A percentile compares a stretch with the other conserved stretches of the same genome.
phyloP scores from a whole-genome alignment of 306 rosid genomes.

The apple (Malus domestica) region ASM211411v1 NC_041805.1:5047001-5047500 shows the following conservation, averaged over 20 bases:
- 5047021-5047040: background rate
- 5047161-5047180: background rate
- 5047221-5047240: background rate
- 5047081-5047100: background rate
- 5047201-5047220: background rate
- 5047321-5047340: conserved; percentile 24
- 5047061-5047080: accelerated
- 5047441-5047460: conserved; percentile 57
- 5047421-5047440: conserved; percentile 51
- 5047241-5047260: background rate
- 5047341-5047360: conserved; percentile 42
- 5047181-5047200: background rate
- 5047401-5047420: conserved; percentile 72
- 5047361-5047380: conserved; percentile 74
- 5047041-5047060: no score
- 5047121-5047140: background rate
- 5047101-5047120: background rate
- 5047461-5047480: conserved; percentile 14
- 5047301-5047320: conserved; percentile 44
- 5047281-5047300: background rate
- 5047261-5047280: background rate
- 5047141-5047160: background rate
- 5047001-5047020: background rate
- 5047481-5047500: conserved; percentile 4
- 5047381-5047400: conserved; percentile 80